phyloP scores from a whole-genome alignment of 1,284 basidiomycete genomes.

The Cronartium ribicola region DNA sequence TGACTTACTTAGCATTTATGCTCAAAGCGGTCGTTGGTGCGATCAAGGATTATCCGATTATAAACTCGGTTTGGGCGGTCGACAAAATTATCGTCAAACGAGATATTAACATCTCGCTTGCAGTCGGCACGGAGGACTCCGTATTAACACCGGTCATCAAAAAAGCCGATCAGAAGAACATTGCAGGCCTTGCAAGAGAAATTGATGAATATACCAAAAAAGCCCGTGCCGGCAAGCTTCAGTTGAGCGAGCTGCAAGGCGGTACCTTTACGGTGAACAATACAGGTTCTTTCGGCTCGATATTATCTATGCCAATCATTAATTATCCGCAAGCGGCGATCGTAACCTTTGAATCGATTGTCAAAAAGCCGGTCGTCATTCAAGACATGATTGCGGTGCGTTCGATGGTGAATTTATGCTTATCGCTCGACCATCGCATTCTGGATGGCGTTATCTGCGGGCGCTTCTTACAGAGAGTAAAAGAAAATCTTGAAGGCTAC shows the following conservation, averaged over 20 bases:
- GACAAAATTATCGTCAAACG: constrained; percentile 92
- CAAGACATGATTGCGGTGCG: too few relatives aligned
- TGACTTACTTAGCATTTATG: too few relatives aligned
- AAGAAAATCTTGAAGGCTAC: too few relatives aligned
- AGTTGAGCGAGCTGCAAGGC: constrained; percentile 92
- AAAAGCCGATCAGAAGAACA: constrained; percentile 83
- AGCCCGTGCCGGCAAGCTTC: constrained; percentile 91
- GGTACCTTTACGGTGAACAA: constrained; percentile 99
- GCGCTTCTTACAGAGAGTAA: too few relatives aligned
- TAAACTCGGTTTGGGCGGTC: constrained; percentile 94
- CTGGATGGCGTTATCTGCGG: too few relatives aligned
- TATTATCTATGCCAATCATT: constrained; percentile 93
- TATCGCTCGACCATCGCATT: too few relatives aligned
- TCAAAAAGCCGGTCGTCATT: too few relatives aligned
- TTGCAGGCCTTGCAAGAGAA: constrained; percentile 84
- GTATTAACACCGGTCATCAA: constrained; percentile 96
- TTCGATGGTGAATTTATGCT: too few relatives aligned
- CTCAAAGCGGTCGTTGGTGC: constrained; percentile 90
- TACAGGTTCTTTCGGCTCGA: constrained; percentile 92
- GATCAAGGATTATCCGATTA: constrained; percentile 89
- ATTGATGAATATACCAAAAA: constrained; percentile 88
- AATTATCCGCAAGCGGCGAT: constrained; percentile 98
- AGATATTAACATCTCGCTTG: too few relatives aligned
- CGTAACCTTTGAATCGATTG: constrained; percentile 88
- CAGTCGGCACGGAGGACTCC: constrained; percentile 90